phyloP scores from a whole-genome alignment of 257 asterid genomes.

The Dorcoceras hygrometricum region DNA sequence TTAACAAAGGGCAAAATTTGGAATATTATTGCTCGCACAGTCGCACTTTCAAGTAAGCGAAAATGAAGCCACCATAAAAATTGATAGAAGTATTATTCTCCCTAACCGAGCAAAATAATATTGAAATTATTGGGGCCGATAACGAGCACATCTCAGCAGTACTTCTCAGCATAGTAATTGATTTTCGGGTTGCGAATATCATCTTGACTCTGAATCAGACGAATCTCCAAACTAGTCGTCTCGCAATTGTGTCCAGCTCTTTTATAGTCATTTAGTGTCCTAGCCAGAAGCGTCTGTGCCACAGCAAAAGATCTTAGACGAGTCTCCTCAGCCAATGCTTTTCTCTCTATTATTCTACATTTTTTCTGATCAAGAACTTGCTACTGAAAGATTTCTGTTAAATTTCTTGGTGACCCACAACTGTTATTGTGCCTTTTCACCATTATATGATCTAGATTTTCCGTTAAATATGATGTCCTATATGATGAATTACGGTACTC shows the following conservation, averaged over 20 bases:
- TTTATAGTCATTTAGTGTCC: constrained; percentile 71
- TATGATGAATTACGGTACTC: constrained; percentile 2
- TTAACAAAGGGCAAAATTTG: no score
- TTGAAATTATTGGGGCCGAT: constrained; percentile 5
- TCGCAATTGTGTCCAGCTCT: constrained; percentile 78
- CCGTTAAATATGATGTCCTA: neutral
- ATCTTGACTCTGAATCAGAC: constrained; percentile 87
- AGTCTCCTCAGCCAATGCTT: neutral
- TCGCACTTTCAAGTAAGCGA: neutral
- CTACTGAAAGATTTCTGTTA: neutral
- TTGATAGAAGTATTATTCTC: no score
- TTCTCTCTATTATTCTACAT: no score
- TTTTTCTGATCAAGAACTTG: neutral
- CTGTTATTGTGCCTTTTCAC: neutral
- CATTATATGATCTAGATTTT: neutral
- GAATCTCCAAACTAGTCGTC: constrained; percentile 91
- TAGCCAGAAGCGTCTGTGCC: constrained; percentile 73
- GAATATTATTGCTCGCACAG: neutral
- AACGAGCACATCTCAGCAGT: constrained; percentile 31
- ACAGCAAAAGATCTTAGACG: constrained; percentile 6
- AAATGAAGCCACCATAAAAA: neutral
- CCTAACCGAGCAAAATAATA: neutral
- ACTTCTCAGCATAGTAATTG: constrained; percentile 68
- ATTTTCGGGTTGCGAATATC: constrained; percentile 86
- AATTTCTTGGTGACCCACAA: no score